A percentile compares a stretch with the other conserved stretches of the same genome.
These are phyloP conservation scores for Capillidium heterosporum DNA, from an alignment of 371 early-diverging fungal genomes.

Conservation along the genomic window DNA sequence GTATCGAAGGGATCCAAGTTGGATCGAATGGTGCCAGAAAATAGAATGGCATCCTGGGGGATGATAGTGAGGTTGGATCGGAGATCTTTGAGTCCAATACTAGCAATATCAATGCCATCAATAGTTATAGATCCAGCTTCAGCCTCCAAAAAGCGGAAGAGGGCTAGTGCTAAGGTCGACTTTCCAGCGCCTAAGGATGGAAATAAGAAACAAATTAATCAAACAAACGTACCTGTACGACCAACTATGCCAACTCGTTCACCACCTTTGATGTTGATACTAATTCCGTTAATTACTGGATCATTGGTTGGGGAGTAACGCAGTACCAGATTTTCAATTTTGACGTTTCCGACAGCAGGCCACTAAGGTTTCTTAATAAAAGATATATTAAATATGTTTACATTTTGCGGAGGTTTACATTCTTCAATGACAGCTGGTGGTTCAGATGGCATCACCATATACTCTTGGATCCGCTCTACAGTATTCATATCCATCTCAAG, in stretches of 20 bases:
- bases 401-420: conserved; percentile 27
- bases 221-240: conserved; percentile 85
- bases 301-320: conserved; percentile 44
- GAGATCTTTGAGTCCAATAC: conserved; percentile 57
- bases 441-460: conserved; percentile 32
- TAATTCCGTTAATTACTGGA: conserved; percentile 36
- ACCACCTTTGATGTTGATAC: conserved; percentile 34
- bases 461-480: conserved; percentile 46
- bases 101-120: conserved; percentile 67
- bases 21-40: conserved; percentile 43
- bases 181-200: too few species aligned
- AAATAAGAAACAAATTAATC: too few species aligned
- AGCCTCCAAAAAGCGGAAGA: conserved; percentile 86
- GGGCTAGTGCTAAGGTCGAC: conserved; percentile 61
- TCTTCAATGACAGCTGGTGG: conserved; percentile 26
- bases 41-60: conserved; percentile 91
- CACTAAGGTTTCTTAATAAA: too few species aligned
- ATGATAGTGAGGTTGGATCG: conserved; percentile 69
- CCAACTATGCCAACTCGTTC: conserved; percentile 84
- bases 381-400: too few species aligned
- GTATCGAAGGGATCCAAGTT: conserved; percentile 67
- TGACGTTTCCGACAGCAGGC: conserved; percentile 41
- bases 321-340: conserved; percentile 32
- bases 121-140: conserved; percentile 35
- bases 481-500: conserved; percentile 53